Evolutionary conservation across 1,284 basidiomycete species (phyloP).

Genomic region (Tetrapyrgos nigripes): DNA sequence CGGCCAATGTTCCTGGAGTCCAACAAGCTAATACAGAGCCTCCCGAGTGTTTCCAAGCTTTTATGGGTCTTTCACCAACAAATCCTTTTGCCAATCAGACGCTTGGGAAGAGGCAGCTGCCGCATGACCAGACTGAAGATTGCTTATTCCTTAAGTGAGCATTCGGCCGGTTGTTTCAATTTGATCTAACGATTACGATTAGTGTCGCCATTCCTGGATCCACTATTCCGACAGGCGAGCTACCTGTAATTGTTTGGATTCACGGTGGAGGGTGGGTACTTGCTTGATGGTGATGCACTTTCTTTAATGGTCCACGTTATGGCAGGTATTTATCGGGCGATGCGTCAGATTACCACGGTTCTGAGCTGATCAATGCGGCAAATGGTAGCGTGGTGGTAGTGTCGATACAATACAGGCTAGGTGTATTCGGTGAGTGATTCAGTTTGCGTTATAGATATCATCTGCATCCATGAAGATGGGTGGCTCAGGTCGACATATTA

Average conservation of each 20-base stretch:
- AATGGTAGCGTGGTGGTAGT: slow-evolving; percentile 22
- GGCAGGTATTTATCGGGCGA: background rate
- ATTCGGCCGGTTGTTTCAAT: too few species aligned
- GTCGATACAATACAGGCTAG: slow-evolving; percentile 29
- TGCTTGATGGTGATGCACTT: background rate
- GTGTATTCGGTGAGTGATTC: slow-evolving; percentile 29
- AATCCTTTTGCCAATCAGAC: slow-evolving; percentile 14
- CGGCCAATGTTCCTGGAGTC: slow-evolving; percentile 9
- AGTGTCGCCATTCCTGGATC: slow-evolving; percentile 35
- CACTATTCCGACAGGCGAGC: slow-evolving; percentile 16
- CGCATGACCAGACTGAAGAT: slow-evolving; percentile 27
- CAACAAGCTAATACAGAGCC: slow-evolving; percentile 34
- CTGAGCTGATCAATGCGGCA: slow-evolving; percentile 33
- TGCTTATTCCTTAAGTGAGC: slow-evolving; percentile 38
- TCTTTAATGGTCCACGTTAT: slow-evolving; percentile 6
- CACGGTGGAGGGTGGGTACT: slow-evolving; percentile 39
- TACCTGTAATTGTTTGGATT: slow-evolving; percentile 45
- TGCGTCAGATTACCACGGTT: slow-evolving; percentile 23
- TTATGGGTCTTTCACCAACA: slow-evolving; percentile 37
- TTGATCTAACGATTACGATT: background rate
- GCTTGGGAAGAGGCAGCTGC: background rate
- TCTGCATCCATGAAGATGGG: too few species aligned
- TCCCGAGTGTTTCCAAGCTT: slow-evolving; percentile 44
- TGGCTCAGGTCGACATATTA: background rate
- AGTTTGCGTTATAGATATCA: too few species aligned